A percentile compares a stretch with the other conserved stretches of the same genome.
These are phyloP conservation scores for Hanseniaspora vineae DNA, from an alignment of 805 yeast species.

Conservation along the genomic window DNA sequence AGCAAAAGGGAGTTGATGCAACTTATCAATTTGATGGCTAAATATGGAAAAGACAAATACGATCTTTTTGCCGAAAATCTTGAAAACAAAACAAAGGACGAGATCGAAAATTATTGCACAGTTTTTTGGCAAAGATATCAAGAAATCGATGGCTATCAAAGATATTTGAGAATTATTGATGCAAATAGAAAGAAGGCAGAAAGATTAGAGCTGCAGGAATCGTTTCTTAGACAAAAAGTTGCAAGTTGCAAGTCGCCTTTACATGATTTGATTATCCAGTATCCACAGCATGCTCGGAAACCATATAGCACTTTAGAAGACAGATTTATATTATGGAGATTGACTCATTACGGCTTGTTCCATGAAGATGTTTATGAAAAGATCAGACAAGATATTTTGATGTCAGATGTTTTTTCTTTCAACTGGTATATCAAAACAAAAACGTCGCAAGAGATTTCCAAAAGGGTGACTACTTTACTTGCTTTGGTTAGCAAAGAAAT, in stretches of 20 bases:
- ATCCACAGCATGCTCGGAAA: constrained; percentile 79
- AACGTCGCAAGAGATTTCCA: constrained; percentile 56
- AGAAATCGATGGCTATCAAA: constrained; percentile 58
- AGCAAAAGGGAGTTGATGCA: constrained; percentile 62
- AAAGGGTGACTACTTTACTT: constrained; percentile 55
- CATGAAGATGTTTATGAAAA: constrained; percentile 38
- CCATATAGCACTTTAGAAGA: constrained; percentile 61
- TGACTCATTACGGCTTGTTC: constrained; percentile 52
- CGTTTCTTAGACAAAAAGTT: constrained; percentile 39
- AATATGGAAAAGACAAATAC: constrained; percentile 44
- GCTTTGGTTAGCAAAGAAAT: constrained; percentile 58
- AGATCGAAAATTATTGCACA: constrained; percentile 43
- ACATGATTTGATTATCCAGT: constrained; percentile 49
- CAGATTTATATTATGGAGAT: constrained; percentile 46
- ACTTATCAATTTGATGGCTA: constrained; percentile 57
- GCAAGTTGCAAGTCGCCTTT: constrained; percentile 44
- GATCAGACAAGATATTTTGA: constrained; percentile 49
- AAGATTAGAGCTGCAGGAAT: constrained; percentile 41
- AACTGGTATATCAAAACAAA: constrained; percentile 66
- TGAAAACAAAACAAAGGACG: constrained; percentile 44
- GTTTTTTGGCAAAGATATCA: constrained; percentile 51
- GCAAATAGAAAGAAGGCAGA: constrained; percentile 57
- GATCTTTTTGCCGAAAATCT: constrained; percentile 39
- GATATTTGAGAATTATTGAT: constrained; percentile 59
- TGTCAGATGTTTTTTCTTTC: constrained; percentile 49